Evolutionary conservation across 2,329 filamentous ascomycete species (phyloP), one percentile per base, ranked within the genome.

Genomic region (Penicillium sp.): DNA sequence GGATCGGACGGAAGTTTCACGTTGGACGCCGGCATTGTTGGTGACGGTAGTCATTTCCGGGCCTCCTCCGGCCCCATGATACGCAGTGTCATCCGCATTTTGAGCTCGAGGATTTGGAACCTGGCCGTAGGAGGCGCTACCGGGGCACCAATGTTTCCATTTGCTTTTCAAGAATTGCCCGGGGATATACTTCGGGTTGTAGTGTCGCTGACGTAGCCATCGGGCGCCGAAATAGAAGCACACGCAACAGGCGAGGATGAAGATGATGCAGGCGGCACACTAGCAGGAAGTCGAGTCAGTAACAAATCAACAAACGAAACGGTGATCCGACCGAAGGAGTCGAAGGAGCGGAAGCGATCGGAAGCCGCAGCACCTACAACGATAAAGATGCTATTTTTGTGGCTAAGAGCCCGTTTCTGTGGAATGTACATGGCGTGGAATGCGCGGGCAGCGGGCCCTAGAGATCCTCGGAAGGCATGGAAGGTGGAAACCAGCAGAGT

Each of bases 1-100:
- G n/a, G 90, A 95, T 49, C 92, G 86, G 41, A 97, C 80, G 8
- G 90, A 95, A 1, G 89, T 91, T 63, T 92, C 88, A 28, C 92
- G 83, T 67, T 92, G 89, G 11, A 96, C 83, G 69, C 73, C 53
- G 16, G 55, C 53, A 41, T 46, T 41, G 25, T 69, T 70, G 8
- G 59, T 63, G 31, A 51, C 55, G 8, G 60, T 53, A 25, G 58
- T 61, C 61, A 64, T 68, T 47, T 67, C 69, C 48, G 60, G 65
- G 57, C 60, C 51, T 31, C 57, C 45, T 4, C 63, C 61, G 3
- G 64, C 56, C 30, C 66, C 66, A 14, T 60, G 59, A 49, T 65
- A 66, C 11, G 66, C 54, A 13, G 65, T 67, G 51, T 64, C 56
- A 22, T 50, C 46, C 11, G 51, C 48, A 24, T 44, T 55, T 48